A percentile compares a stretch with the other conserved stretches of the same genome.
Evolutionary conservation across 139 green algal species (phyloP).

Genomic region (Raphidocelis subcapitata): DNA sequence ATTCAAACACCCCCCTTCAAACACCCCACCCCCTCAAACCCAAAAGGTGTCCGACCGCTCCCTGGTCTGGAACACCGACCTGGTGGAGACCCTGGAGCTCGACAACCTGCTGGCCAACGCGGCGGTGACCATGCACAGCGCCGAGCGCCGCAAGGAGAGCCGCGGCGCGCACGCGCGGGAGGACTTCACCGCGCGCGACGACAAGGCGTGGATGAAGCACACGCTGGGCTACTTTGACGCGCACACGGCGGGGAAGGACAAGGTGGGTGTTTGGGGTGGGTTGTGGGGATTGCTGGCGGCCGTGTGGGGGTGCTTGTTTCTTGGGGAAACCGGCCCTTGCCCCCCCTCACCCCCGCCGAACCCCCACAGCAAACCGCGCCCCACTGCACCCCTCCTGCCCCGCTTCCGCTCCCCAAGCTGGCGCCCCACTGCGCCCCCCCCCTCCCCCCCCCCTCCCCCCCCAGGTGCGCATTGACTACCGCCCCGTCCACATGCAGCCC

Average conservation of each 20-base stretch:
- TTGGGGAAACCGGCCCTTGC: too few relatives aligned
- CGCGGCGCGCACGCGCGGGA: constrained; percentile 95
- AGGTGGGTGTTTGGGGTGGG: background rate
- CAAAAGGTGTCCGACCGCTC: constrained; percentile 49
- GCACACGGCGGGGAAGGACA: constrained; percentile 9
- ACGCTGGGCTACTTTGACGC: constrained; percentile 84
- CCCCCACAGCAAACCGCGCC: too few relatives aligned
- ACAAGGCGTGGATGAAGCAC: constrained; percentile 98
- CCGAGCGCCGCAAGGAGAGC: constrained; percentile 79
- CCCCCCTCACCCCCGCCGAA: too few relatives aligned
- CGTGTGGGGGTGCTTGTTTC: too few relatives aligned
- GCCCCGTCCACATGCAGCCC: constrained; percentile 95
- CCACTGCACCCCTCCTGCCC: too few relatives aligned
- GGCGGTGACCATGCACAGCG: constrained; percentile 67
- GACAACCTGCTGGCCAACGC: constrained; percentile 98
- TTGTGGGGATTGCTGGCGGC: too few relatives aligned
- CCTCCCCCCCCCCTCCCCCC: too few relatives aligned
- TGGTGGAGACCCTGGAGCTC: constrained; percentile 97
- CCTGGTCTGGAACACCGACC: constrained; percentile 94
- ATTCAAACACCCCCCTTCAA: too few relatives aligned
- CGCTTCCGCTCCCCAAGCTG: too few relatives aligned
- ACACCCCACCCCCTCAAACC: too few relatives aligned
- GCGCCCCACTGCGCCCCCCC: too few relatives aligned
- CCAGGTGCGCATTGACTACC: constrained; percentile 88
- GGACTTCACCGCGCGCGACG: constrained; percentile 91